Evolutionary conservation across 805 yeast genomes (phyloP).

Genomic region (Suhomyces xylopsoci): DNA sequence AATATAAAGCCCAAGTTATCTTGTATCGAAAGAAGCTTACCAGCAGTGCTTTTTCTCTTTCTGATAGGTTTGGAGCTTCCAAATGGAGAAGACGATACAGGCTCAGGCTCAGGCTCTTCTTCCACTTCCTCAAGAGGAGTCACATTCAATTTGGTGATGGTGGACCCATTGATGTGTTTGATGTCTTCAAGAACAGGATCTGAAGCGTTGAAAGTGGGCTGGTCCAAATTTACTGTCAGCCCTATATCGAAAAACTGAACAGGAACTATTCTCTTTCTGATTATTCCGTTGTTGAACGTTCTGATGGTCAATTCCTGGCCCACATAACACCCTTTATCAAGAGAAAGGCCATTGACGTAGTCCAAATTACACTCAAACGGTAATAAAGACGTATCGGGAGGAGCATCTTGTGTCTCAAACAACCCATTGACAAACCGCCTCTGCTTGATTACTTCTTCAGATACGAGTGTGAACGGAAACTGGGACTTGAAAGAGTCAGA

Average conservation of each 20-base stretch:
- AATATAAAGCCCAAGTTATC: conserved; percentile 68
- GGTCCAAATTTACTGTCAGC: conserved; percentile 10
- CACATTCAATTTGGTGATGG: conserved; percentile 14
- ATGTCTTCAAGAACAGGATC: conserved; percentile 18
- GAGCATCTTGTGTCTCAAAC: conserved; percentile 36
- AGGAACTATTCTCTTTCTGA: conserved; percentile 83
- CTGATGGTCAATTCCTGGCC: conserved; percentile 96
- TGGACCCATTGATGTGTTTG: conserved; percentile 10
- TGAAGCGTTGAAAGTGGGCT: conserved; percentile 10
- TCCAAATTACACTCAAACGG: conserved; percentile 89
- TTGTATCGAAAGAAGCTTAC: conserved; percentile 54
- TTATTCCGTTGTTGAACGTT: conserved; percentile 75
- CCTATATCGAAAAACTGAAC: conserved; percentile 32
- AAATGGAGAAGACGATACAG: conserved; percentile 38
- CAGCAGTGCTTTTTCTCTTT: conserved; percentile 47
- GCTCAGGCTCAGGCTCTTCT: conserved; percentile 10
- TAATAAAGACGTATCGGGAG: conserved; percentile 34
- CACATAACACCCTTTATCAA: conserved; percentile 91
- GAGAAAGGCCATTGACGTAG: conserved; percentile 73
- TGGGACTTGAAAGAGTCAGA: conserved; percentile 18
- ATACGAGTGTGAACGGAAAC: conserved; percentile 46
- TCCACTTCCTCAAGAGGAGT: conserved; percentile 19
- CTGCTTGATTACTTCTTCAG: conserved; percentile 39
- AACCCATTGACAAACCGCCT: conserved; percentile 41
- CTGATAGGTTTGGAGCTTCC: conserved; percentile 26